Conservation (phyloP, 139 green algal genomes). For the Diplosphaera chodatii region DNA sequence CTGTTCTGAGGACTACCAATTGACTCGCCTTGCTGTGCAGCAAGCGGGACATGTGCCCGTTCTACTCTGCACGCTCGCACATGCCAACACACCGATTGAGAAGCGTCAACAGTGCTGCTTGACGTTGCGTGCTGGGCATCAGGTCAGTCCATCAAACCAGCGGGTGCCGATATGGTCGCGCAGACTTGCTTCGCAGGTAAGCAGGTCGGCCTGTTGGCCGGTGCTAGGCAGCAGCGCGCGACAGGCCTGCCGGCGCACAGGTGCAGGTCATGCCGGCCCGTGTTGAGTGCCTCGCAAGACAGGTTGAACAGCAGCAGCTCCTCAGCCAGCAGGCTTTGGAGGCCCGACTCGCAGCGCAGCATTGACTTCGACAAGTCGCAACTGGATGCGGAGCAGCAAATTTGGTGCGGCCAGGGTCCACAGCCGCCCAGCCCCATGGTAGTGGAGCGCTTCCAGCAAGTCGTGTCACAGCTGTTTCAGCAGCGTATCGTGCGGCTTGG, state of each 20-base stretch:
- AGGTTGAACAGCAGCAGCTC: too few relatives aligned
- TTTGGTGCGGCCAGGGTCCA: conserved; percentile 52
- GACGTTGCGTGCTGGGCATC: too few relatives aligned
- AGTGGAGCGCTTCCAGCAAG: conserved; percentile 93
- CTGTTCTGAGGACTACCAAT: too few relatives aligned
- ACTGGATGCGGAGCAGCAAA: conserved; percentile 3
- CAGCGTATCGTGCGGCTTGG: conserved; percentile 93
- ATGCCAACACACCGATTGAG: too few relatives aligned
- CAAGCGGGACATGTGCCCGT: too few relatives aligned
- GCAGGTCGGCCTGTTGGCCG: not conserved
- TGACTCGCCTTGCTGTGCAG: too few relatives aligned
- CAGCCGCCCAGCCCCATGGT: conserved; percentile 82
- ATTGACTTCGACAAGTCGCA: conserved; percentile 1
- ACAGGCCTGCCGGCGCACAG: too few relatives aligned
- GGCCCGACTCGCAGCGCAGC: not conserved
- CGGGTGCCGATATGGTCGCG: not conserved
- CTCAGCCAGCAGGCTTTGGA: not conserved
- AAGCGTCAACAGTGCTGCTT: too few relatives aligned
- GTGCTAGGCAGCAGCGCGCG: not conserved
- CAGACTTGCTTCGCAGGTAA: not conserved
- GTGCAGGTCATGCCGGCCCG: not conserved
- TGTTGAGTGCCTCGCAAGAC: not conserved
- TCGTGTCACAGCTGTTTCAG: conserved; percentile 96
- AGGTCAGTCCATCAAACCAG: too few relatives aligned
- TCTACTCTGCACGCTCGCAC: too few relatives aligned